Percentiles rank a stretch among this genome's conserved stretches.
phyloP scores from a whole-genome alignment of 192 early-diverging fungal genomes.

The Lobosporangium transversale region DNA sequence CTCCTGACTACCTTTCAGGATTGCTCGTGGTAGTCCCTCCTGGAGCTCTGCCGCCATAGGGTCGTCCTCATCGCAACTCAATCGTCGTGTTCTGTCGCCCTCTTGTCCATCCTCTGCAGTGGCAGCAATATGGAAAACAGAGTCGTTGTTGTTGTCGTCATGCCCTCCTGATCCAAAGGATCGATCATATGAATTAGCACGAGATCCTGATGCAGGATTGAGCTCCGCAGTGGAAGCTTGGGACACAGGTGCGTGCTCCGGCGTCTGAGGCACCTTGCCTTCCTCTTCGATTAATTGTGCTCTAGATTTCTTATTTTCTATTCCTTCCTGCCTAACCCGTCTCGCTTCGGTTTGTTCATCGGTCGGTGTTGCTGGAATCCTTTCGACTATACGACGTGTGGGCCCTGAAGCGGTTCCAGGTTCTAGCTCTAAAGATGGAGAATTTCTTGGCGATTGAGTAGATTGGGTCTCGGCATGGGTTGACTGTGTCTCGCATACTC shows the following conservation, averaged over 20 bases:
- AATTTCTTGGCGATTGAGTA: not conserved
- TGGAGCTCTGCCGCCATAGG: not conserved
- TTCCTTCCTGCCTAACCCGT: not conserved
- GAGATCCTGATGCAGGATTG: not conserved
- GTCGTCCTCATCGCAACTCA: not conserved
- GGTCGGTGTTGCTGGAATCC: slow-evolving; percentile 3
- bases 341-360: too few relatives aligned
- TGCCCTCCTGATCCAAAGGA: slow-evolving; percentile 4
- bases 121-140: not conserved
- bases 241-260: not conserved
- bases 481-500: slow-evolving; percentile 3
- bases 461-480: not conserved
- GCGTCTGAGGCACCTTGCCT: slow-evolving; percentile 12
- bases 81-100: not conserved
- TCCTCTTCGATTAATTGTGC: not conserved
- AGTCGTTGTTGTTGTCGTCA: not conserved
- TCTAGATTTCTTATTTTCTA: not conserved
- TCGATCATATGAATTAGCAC: not conserved
- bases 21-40: not conserved
- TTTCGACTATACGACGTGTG: not conserved
- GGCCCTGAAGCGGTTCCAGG: not conserved
- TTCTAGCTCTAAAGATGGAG: slow-evolving; percentile 4
- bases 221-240: not conserved
- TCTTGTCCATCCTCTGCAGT: not conserved
- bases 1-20: slow-evolving; percentile 12